Base-by-base conservation (phyloP, 2,329 filamentous ascomycete genomes). In the Capronia coronata region DNA sequence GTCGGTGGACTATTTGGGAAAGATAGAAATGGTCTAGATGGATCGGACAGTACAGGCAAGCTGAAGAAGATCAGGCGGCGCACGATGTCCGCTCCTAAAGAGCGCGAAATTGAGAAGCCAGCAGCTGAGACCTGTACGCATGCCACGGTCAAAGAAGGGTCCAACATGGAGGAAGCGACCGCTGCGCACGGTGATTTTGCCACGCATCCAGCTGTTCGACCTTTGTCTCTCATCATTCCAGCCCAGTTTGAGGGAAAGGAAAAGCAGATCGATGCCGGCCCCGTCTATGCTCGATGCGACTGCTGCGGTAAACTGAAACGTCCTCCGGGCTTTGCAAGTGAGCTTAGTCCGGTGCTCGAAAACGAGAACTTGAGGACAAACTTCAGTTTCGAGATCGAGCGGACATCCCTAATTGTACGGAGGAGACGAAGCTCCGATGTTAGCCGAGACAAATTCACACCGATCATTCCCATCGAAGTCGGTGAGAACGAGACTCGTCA, bases 361-460 rank as follows among this genome's bases (percentile, higher is more conserved):
- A 61, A 61, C 35, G 58, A 61, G 30, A 48, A 61, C 29, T 23
- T 59, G 16, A 42, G 55, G 25, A 55, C 57, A 13, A 61, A 61
- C 40, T 59, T 58, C 46, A 56, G 55, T 45, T 61, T 58, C 35
- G 57, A 61, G 34, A 48, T 53, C 9, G 53, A 61, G 27, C 40
- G 53, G 21, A 52, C 44, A 16, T 51, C 50, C 2, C 47, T 43
- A 14, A 43, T 44, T 6, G 34, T 41, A 6, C 42, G 22, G 37
- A 52, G 55, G 45, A 52, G 55, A 47, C 43, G 52, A 35, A 53
- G 48, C 41, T 55, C 57, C 13, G 54, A 58, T 13, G 45, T 43
- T 5, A 55, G 43, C 39, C 49, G 51, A 43, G 39, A 45, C 14
- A 54, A 54, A 25, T 59, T 51, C 37, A 56, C 39, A 14, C 58